Evolutionary conservation across 768 basidiomycete genomes (phyloP).

Genomic region (Suillus americanus): DNA sequence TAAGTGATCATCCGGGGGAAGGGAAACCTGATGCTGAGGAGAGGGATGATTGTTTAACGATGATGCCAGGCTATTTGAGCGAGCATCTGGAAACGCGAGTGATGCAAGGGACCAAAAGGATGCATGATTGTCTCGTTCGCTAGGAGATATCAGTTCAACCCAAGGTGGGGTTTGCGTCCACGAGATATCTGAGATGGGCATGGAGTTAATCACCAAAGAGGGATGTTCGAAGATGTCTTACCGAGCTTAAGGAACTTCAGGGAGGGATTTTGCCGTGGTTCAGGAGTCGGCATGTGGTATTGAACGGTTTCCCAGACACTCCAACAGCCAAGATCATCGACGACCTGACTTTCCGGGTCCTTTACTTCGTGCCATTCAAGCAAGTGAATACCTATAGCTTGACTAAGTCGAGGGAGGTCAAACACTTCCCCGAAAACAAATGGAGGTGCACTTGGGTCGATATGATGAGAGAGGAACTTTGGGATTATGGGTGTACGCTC

Average conservation of each 20-base stretch:
- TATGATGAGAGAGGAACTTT: no score
- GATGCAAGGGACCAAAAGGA: constrained; percentile 25
- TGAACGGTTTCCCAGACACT: constrained; percentile 21
- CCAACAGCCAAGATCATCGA: constrained; percentile 28
- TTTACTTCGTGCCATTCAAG: constrained; percentile 69
- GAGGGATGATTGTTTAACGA: constrained; percentile 12
- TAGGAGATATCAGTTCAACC: constrained; percentile 18
- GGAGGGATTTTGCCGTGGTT: constrained; percentile 13
- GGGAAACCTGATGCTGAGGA: constrained; percentile 14
- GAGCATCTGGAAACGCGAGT: constrained; percentile 22
- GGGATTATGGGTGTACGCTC: no score
- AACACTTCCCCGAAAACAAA: constrained; percentile 54
- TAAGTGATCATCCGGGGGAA: constrained; percentile 24
- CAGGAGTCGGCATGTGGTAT: constrained; percentile 6
- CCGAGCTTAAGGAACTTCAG: constrained; percentile 9
- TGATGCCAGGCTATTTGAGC: constrained; percentile 6
- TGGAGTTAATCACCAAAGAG: constrained; percentile 38
- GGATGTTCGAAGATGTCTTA: background rate
- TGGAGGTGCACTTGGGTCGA: no score
- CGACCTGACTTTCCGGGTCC: constrained; percentile 35
- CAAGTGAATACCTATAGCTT: constrained; percentile 44
- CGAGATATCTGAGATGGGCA: constrained; percentile 35
- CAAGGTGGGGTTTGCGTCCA: constrained; percentile 23
- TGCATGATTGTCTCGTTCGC: constrained; percentile 18
- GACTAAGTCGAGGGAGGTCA: constrained; percentile 52